Evolutionary conservation across 768 basidiomycete genomes (phyloP).

Genomic region (Suillus subalutaceus): DNA sequence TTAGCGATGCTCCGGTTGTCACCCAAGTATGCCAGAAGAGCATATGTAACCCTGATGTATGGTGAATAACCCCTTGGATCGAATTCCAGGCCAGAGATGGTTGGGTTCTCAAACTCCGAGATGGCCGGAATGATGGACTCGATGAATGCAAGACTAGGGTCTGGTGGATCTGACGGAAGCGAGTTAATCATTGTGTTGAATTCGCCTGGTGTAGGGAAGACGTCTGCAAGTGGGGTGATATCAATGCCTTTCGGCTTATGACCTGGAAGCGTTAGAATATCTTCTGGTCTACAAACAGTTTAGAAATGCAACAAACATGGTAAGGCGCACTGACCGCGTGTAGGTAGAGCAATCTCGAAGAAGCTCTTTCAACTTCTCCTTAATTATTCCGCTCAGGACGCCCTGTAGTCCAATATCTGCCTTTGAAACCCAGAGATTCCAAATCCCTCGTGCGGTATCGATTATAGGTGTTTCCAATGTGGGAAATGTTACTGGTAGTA

Average conservation of each 20-base stretch:
- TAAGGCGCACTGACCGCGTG: slow-evolving; percentile 32
- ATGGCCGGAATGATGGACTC: slow-evolving; percentile 59
- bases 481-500: slow-evolving; percentile 42
- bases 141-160: slow-evolving; percentile 60
- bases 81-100: slow-evolving; percentile 18
- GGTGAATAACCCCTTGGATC: slow-evolving; percentile 54
- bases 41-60: slow-evolving; percentile 65
- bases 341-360: slow-evolving; percentile 40
- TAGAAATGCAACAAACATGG: neutral
- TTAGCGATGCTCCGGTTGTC: slow-evolving; percentile 64
- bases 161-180: slow-evolving; percentile 49
- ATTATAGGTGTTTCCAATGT: slow-evolving; percentile 20
- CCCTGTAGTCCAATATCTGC: slow-evolving; percentile 24
- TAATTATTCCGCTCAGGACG: slow-evolving; percentile 39
- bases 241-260: slow-evolving; percentile 39
- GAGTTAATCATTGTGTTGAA: slow-evolving; percentile 50
- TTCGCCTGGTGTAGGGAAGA: slow-evolving; percentile 52
- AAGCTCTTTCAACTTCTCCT: slow-evolving; percentile 43
- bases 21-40: slow-evolving; percentile 56
- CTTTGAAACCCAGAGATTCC: slow-evolving; percentile 32
- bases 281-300: slow-evolving; percentile 42
- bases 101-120: slow-evolving; percentile 23
- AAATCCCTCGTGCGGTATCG: slow-evolving; percentile 31
- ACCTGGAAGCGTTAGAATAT: slow-evolving; percentile 43
- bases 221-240: slow-evolving; percentile 46